A percentile compares a stretch with the other conserved stretches of the same genome.
Evolutionary conservation across 768 basidiomycete species (phyloP).

Genomic region (Ramaria sp.): DNA sequence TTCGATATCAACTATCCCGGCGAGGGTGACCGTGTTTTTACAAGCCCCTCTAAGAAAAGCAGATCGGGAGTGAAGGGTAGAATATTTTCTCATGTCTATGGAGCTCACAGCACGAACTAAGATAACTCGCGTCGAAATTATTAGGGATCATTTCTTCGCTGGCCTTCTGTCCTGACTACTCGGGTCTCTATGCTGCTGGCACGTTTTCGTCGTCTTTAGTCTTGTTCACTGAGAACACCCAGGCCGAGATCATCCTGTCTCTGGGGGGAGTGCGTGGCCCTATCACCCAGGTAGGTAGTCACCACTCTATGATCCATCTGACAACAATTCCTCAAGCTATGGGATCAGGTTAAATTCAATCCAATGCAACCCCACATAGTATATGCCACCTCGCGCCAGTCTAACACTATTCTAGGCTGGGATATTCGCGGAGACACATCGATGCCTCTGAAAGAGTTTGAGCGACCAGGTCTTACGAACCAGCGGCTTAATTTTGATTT

Average conservation of each 20-base stretch:
- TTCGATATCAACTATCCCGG: constrained; percentile 72
- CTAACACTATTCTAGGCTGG: constrained; percentile 58
- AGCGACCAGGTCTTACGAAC: constrained; percentile 36
- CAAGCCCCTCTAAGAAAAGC: constrained; percentile 65
- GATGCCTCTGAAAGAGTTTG: constrained; percentile 30
- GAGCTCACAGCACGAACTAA: background rate
- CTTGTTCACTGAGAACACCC: constrained; percentile 51
- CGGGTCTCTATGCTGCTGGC: constrained; percentile 70
- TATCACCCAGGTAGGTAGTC: constrained; percentile 19
- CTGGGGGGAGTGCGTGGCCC: constrained; percentile 43
- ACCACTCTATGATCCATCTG: background rate
- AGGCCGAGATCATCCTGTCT: constrained; percentile 45
- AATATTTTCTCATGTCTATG: background rate
- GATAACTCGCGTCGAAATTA: constrained; percentile 4
- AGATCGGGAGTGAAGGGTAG: constrained; percentile 82
- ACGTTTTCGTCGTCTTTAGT: constrained; percentile 57
- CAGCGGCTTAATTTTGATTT: constrained; percentile 75
- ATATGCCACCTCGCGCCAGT: constrained; percentile 69
- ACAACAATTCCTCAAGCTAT: too few relatives aligned
- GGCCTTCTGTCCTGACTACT: constrained; percentile 58
- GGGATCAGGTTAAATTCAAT: constrained; percentile 61
- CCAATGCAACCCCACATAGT: constrained; percentile 59
- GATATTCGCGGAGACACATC: constrained; percentile 56
- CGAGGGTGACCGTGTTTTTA: constrained; percentile 56
- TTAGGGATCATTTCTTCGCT: constrained; percentile 81